Evolutionary conservation across 352 stramenopile species (phyloP).

Genomic region (Pythium rhizo-oryzae): DNA sequence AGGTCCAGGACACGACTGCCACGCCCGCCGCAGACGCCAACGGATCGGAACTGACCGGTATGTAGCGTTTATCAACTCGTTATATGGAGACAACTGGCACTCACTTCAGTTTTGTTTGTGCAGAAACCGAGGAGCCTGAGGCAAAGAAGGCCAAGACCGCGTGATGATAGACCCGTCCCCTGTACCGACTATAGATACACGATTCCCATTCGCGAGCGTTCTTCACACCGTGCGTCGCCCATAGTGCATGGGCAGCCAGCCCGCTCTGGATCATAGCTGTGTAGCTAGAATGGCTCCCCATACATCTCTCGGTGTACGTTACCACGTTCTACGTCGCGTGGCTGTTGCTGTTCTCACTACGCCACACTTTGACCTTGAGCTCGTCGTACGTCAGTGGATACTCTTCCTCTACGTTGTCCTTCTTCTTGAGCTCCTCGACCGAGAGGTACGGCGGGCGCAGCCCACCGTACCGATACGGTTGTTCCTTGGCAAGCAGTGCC

Average conservation of each 20-base stretch:
- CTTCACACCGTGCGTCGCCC: neutral
- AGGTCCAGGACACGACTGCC: constrained; percentile 27
- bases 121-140: constrained; percentile 62
- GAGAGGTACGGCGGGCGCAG: constrained; percentile 72
- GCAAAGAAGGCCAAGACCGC: constrained; percentile 79
- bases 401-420: constrained; percentile 85
- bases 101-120: neutral
- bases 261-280: neutral
- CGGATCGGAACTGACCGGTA: constrained; percentile 25
- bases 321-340: constrained; percentile 7
- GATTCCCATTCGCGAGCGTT: neutral
- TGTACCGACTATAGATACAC: constrained; percentile 18
- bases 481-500: constrained; percentile 55
- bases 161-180: constrained; percentile 34
- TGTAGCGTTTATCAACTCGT: constrained; percentile 23
- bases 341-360: constrained; percentile 40
- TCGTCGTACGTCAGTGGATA: constrained; percentile 88
- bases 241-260: neutral
- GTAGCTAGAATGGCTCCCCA: neutral
- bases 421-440: constrained; percentile 78
- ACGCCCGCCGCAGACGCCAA: constrained; percentile 15
- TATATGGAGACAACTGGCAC: neutral
- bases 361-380: constrained; percentile 85
- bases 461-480: constrained; percentile 72
- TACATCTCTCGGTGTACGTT: neutral